These are phyloP conservation scores for Lachancea lanzarotensis DNA, from an alignment of 805 yeast genomes.

Conservation along the genomic window DNA sequence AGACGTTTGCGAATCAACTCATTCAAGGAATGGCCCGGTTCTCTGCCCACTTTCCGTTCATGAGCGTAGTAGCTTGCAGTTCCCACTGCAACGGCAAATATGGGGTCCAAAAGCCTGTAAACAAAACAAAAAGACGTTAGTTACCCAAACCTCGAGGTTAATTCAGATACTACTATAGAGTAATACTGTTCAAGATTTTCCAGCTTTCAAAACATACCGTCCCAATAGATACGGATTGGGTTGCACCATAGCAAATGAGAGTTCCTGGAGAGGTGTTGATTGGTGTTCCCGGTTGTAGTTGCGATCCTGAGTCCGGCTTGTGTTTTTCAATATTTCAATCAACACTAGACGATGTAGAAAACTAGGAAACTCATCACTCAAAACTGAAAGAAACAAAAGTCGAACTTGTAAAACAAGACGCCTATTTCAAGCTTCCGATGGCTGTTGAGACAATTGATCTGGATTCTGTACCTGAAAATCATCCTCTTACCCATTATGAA, in stretches of 20 bases:
- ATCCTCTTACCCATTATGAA: slow-evolving; percentile 2
- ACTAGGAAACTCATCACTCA: too few relatives aligned
- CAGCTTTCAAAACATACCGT: slow-evolving; percentile 28
- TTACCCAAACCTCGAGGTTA: too few relatives aligned
- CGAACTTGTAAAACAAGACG: background rate
- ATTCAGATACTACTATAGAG: too few relatives aligned
- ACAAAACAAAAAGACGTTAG: background rate
- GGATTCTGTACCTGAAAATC: background rate
- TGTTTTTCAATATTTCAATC: too few relatives aligned
- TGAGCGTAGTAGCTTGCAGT: slow-evolving; percentile 55
- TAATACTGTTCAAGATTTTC: too few relatives aligned
- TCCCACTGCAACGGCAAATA: slow-evolving; percentile 59
- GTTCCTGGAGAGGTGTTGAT: background rate
- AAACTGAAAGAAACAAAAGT: too few relatives aligned
- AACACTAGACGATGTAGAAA: too few relatives aligned
- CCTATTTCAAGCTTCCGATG: background rate
- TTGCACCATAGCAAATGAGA: slow-evolving; percentile 5
- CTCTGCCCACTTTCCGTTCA: slow-evolving; percentile 52
- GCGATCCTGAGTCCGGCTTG: background rate
- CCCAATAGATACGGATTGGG: slow-evolving; percentile 17
- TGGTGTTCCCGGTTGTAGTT: background rate
- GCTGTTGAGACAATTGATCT: background rate
- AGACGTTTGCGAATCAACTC: slow-evolving; percentile 41
- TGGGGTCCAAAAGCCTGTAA: slow-evolving; percentile 50
- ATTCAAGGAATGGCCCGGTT: slow-evolving; percentile 52